phyloP scores from a whole-genome alignment of 306 rosid genomes.

The Citrullus mucosospermus region DNA sequence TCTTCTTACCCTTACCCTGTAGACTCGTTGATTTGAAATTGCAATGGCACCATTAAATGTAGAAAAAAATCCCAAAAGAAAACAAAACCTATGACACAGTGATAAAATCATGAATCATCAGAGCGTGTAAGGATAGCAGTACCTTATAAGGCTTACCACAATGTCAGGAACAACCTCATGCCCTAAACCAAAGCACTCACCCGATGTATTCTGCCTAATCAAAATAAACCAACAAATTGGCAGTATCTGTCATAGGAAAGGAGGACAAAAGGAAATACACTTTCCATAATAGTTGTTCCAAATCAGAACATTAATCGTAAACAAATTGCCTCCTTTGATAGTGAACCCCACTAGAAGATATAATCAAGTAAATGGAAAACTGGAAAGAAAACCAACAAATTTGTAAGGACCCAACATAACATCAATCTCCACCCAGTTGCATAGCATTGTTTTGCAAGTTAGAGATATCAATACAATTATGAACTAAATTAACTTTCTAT shows the following conservation, averaged over 20 bases:
- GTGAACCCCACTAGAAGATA: background rate
- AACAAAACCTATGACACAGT: background rate
- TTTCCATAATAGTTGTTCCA: background rate
- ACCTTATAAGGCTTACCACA: no score
- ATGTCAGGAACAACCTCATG: no score
- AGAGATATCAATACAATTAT: background rate
- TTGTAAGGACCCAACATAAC: background rate
- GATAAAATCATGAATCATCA: background rate
- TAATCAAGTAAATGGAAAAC: background rate
- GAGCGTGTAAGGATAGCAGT: no score
- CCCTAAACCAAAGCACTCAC: no score
- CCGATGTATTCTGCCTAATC: no score
- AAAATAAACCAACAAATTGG: background rate
- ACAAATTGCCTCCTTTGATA: background rate
- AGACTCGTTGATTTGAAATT: background rate
- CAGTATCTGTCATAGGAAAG: background rate
- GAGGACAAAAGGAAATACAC: background rate
- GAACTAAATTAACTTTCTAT: background rate
- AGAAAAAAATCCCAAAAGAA: background rate
- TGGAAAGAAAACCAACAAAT: background rate
- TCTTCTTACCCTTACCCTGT: background rate
- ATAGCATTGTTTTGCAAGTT: no score
- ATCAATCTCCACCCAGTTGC: background rate
- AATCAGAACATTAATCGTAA: background rate
- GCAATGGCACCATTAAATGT: background rate